Percentiles rank a stretch among this genome's conserved stretches.
Evolutionary conservation across 805 yeast species (phyloP).

Genomic region (Ogataea ramenticola): DNA sequence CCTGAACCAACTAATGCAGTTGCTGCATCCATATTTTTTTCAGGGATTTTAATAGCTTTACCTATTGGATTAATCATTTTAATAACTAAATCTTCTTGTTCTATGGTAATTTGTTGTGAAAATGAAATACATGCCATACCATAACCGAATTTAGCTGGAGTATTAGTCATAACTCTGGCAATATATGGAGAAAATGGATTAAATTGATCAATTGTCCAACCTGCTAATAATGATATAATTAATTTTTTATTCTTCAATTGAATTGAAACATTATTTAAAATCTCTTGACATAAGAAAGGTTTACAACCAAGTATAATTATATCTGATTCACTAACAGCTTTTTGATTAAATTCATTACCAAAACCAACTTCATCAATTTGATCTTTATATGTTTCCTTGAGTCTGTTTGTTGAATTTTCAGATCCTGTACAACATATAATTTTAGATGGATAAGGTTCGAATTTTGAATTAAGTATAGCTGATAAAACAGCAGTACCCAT

Average conservation of each 20-base stretch:
- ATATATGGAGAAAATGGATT: constrained; percentile 43
- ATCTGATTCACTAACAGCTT: constrained; percentile 58
- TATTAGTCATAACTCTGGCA: constrained; percentile 96
- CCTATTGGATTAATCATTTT: constrained; percentile 60
- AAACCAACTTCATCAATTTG: constrained; percentile 46
- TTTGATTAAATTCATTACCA: constrained; percentile 39
- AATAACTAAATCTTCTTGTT: constrained; percentile 39
- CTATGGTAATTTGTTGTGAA: constrained; percentile 40
- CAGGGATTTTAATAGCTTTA: constrained; percentile 62
- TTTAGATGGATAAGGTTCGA: constrained; percentile 54
- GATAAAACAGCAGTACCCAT: constrained; percentile 91
- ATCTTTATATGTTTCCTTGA: constrained; percentile 43
- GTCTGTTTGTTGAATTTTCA: constrained; percentile 39
- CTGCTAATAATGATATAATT: constrained; percentile 82
- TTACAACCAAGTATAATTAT: constrained; percentile 80
- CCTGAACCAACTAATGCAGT: constrained; percentile 95
- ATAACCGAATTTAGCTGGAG: constrained; percentile 87
- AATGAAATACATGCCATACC: constrained; percentile 94
- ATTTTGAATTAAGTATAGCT: constrained; percentile 54
- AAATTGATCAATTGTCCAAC: constrained; percentile 77
- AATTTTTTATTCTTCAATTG: constrained; percentile 33
- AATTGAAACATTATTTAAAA: constrained; percentile 47
- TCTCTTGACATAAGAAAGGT: constrained; percentile 65
- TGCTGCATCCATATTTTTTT: constrained; percentile 93
- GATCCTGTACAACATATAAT: constrained; percentile 75